phyloP scores from a whole-genome alignment of 2,329 filamentous ascomycete species.

The Fusarium incarnatum region DNA sequence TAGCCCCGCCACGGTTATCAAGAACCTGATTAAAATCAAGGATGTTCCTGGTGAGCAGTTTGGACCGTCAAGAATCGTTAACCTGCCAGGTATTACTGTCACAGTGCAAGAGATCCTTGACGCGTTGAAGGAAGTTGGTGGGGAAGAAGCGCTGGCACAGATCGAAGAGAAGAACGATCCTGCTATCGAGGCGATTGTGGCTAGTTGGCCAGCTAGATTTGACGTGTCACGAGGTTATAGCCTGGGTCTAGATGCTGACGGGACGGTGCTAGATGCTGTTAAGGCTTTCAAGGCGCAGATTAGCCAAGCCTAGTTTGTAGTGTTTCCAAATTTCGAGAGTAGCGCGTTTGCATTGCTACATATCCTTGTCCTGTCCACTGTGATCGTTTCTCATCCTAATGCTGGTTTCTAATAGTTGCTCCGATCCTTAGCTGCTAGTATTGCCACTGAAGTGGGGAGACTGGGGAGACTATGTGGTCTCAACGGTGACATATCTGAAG shows the following conservation, averaged over 20 bases:
- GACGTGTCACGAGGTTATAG: slow-evolving; percentile 62
- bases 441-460: not conserved
- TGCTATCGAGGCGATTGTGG: slow-evolving; percentile 61
- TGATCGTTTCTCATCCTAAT: not conserved
- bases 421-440: no score
- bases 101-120: slow-evolving; percentile 65
- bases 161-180: slow-evolving; percentile 61
- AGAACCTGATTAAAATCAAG: slow-evolving; percentile 60
- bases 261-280: slow-evolving; percentile 49
- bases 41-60: slow-evolving; percentile 56
- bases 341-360: not conserved
- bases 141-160: slow-evolving; percentile 55
- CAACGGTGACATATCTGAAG: not conserved
- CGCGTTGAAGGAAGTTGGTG: slow-evolving; percentile 61
- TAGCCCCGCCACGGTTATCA: slow-evolving; percentile 61
- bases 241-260: slow-evolving; percentile 64
- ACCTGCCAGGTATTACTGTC: slow-evolving; percentile 64
- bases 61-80: slow-evolving; percentile 56
- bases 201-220: slow-evolving; percentile 64
- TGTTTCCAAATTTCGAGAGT: not conserved
- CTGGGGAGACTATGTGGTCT: no score
- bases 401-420: no score
- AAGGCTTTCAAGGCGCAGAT: slow-evolving; percentile 37
- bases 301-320: not conserved
- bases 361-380: not conserved